Percentiles rank a stretch among this genome's conserved stretches.
Evolutionary conservation across 2,329 filamentous ascomycete genomes (phyloP).

Genomic region (Cercospora beticola): DNA sequence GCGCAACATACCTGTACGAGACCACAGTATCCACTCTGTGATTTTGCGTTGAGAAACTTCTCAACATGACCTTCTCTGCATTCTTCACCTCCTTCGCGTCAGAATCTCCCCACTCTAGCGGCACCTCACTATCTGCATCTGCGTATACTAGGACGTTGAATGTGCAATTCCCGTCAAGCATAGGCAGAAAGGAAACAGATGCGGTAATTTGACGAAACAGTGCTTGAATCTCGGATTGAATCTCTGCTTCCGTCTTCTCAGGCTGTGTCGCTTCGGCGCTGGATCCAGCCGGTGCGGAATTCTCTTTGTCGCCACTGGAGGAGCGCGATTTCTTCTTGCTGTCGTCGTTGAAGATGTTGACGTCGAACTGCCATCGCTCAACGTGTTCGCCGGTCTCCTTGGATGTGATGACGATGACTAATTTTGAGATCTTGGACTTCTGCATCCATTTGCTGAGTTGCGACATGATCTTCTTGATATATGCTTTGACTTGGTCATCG

Average conservation of each 20-base stretch:
- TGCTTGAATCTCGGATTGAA: slow-evolving; percentile 92
- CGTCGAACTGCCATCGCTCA: slow-evolving; percentile 95
- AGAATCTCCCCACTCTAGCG: slow-evolving; percentile 97
- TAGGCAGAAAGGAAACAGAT: slow-evolving; percentile 92
- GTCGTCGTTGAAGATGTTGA: slow-evolving; percentile 39
- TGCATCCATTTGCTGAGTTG: slow-evolving; percentile 98
- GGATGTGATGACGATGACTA: slow-evolving; percentile 93
- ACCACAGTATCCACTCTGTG: slow-evolving; percentile 94
- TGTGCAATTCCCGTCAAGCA: slow-evolving; percentile 90
- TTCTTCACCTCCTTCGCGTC: slow-evolving; percentile 96
- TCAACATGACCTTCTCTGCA: slow-evolving; percentile 90
- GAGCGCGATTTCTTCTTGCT: slow-evolving; percentile 44
- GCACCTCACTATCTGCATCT: slow-evolving; percentile 92
- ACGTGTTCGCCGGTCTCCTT: slow-evolving; percentile 97
- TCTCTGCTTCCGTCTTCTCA: slow-evolving; percentile 89
- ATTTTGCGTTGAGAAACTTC: slow-evolving; percentile 93
- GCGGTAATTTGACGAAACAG: slow-evolving; percentile 98
- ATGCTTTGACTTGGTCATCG: slow-evolving; percentile 97
- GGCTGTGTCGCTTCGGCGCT: slow-evolving; percentile 30
- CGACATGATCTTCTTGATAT: slow-evolving; percentile 99
- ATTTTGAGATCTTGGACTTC: slow-evolving; percentile 92
- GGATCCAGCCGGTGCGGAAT: slow-evolving; percentile 46
- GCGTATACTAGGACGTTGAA: slow-evolving; percentile 99
- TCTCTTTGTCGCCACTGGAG: slow-evolving; percentile 64
- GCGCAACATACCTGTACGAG: slow-evolving; percentile 66